These are phyloP conservation scores for Ceratocystis albifundus DNA, from an alignment of 2,329 filamentous ascomycete species.

Conservation along the genomic window DNA sequence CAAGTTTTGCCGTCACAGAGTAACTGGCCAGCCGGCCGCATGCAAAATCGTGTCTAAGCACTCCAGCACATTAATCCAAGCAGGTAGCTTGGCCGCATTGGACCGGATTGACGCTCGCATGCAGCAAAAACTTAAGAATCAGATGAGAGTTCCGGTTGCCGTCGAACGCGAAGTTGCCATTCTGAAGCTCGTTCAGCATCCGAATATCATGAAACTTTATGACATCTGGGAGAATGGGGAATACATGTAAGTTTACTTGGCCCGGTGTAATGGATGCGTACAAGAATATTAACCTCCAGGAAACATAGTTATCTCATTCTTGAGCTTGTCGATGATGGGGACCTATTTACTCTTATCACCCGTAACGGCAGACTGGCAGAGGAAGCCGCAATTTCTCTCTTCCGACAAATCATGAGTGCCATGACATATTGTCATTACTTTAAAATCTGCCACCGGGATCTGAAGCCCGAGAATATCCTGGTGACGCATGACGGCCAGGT, in stretches of 20 bases:
- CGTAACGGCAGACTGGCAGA: slow-evolving; percentile 62
- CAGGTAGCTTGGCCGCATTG: slow-evolving; percentile 72
- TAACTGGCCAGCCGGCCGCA: slow-evolving; percentile 70
- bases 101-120: slow-evolving; percentile 57
- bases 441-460: slow-evolving; percentile 88
- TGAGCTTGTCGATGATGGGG: slow-evolving; percentile 70
- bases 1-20: slow-evolving; percentile 66
- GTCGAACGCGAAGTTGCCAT: slow-evolving; percentile 94
- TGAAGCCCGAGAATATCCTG: slow-evolving; percentile 95
- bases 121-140: slow-evolving; percentile 45
- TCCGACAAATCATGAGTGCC: slow-evolving; percentile 85
- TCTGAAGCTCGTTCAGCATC: slow-evolving; percentile 91
- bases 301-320: slow-evolving; percentile 72
- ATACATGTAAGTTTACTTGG: slow-evolving; percentile 59
- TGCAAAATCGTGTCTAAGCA: slow-evolving; percentile 91
- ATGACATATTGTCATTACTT: slow-evolving; percentile 87
- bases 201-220: slow-evolving; percentile 84
- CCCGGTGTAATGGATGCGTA: neutral
- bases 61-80: slow-evolving; percentile 67
- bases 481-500: slow-evolving; percentile 64
- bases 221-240: slow-evolving; percentile 97
- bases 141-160: slow-evolving; percentile 67
- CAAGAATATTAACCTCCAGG: neutral
- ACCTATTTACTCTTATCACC: slow-evolving; percentile 80
- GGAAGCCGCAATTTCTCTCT: slow-evolving; percentile 69